Percentiles rank a stretch among this genome's conserved stretches.
Conservation (phyloP, 441 rosid species). For the Biscutella laevigata region DNA sequence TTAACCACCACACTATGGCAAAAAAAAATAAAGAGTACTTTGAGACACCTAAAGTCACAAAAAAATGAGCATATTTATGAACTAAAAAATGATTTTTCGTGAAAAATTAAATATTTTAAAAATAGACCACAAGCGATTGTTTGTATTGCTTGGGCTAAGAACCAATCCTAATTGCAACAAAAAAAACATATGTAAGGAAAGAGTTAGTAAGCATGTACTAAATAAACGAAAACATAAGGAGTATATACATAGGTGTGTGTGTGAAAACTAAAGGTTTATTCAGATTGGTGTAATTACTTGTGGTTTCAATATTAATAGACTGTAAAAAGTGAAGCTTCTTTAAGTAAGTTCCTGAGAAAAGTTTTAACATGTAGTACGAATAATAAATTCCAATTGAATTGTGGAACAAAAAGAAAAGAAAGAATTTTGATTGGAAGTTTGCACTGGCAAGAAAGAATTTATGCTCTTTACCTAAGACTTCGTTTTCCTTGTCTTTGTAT, state of each 20-base stretch:
- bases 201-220: conserved; percentile 17
- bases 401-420: not conserved
- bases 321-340: conserved; percentile 15
- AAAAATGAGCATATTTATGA: too few relatives aligned
- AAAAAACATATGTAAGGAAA: conserved; percentile 16
- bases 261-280: conserved; percentile 1
- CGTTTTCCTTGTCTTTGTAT: not conserved
- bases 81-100: too few relatives aligned
- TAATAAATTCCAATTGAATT: conserved; percentile 9
- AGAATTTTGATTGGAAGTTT: not conserved
- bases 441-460: not conserved
- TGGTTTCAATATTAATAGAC: conserved; percentile 12
- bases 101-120: too few relatives aligned
- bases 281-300: conserved; percentile 21
- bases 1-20: too few relatives aligned
- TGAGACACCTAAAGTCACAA: too few relatives aligned
- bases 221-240: conserved; percentile 8
- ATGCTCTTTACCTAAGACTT: conserved; percentile 6
- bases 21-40: too few relatives aligned
- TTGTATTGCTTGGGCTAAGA: too few relatives aligned
- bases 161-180: too few relatives aligned
- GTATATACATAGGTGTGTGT: too few relatives aligned
- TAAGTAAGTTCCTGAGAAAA: conserved; percentile 14
- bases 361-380: conserved; percentile 14
- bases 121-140: too few relatives aligned